Conservation (phyloP, 495 filamentous ascomycete genomes). For the Xylaria acuta region DNA sequence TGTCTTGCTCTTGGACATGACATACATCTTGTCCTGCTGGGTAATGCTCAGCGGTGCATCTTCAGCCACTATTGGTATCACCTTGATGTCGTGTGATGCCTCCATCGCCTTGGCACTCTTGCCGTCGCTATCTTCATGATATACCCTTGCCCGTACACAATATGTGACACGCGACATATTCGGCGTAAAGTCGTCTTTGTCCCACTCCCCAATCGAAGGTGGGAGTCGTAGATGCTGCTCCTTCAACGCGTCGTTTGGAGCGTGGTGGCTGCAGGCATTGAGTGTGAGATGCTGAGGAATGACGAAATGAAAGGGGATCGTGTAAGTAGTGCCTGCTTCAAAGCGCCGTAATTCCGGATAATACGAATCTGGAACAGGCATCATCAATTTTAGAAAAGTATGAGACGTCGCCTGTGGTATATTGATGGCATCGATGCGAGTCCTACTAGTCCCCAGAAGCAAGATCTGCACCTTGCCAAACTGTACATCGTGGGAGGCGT, state of each 20-base stretch:
- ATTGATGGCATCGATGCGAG: slow-evolving; percentile 49
- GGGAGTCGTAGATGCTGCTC: slow-evolving; percentile 80
- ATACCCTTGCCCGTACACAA: slow-evolving; percentile 65
- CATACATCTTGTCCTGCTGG: slow-evolving; percentile 66
- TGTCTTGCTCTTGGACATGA: slow-evolving; percentile 73
- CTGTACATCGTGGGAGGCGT: slow-evolving; percentile 63
- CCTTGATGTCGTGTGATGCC: slow-evolving; percentile 65
- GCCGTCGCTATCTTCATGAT: slow-evolving; percentile 44
- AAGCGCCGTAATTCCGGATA: slow-evolving; percentile 76
- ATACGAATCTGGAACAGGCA: slow-evolving; percentile 72
- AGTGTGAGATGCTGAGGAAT: slow-evolving; percentile 75
- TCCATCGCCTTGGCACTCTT: slow-evolving; percentile 50
- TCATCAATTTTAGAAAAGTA: slow-evolving; percentile 79
- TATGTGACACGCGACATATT: slow-evolving; percentile 82
- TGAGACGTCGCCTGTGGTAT: slow-evolving; percentile 53
- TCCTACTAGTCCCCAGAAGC: slow-evolving; percentile 69
- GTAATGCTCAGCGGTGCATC: slow-evolving; percentile 75
- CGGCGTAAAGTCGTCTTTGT: slow-evolving; percentile 81
- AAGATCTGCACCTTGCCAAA: slow-evolving; percentile 86
- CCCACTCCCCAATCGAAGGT: slow-evolving; percentile 77
- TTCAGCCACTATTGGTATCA: slow-evolving; percentile 78
- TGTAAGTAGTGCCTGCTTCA: slow-evolving; percentile 69
- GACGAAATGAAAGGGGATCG: slow-evolving; percentile 86
- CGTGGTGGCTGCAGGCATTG: slow-evolving; percentile 55
- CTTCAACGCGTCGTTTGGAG: slow-evolving; percentile 62